phyloP scores from a whole-genome alignment of 148 eudicot genomes.

The Euryodendron excelsum region DNA sequence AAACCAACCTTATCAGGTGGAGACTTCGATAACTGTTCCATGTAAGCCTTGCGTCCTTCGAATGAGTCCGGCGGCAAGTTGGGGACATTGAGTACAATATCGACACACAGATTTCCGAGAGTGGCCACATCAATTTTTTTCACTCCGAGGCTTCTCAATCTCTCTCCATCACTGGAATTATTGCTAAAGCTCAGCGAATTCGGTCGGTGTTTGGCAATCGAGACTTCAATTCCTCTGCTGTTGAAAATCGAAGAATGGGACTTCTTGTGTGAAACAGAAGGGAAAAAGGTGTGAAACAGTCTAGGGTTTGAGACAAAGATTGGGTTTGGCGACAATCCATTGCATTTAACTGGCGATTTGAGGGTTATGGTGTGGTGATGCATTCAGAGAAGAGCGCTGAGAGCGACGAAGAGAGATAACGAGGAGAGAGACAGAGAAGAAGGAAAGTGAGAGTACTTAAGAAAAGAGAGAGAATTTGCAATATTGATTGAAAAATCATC shows the following conservation, averaged over 20 bases:
- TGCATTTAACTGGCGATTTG: conserved; percentile 40
- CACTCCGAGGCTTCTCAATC: conserved; percentile 30
- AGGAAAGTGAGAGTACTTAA: neutral
- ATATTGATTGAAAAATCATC: neutral
- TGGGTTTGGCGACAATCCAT: conserved; percentile 35
- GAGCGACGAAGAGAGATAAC: neutral
- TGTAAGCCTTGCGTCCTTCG: conserved; percentile 56
- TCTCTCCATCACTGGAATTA: conserved; percentile 21
- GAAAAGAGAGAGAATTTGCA: neutral
- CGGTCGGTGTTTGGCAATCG: conserved; percentile 30
- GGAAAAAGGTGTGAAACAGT: neutral
- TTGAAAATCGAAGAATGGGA: conserved; percentile 22
- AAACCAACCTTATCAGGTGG: conserved; percentile 75
- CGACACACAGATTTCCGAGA: conserved; percentile 88
- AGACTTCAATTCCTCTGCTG: conserved; percentile 48
- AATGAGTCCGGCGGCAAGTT: conserved; percentile 61
- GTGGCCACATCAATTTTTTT: conserved; percentile 82
- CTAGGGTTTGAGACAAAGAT: conserved; percentile 35
- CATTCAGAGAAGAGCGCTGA: conserved; percentile 32
- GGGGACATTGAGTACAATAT: conserved; percentile 83
- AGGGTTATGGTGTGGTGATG: conserved; percentile 43
- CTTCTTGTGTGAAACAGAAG: neutral
- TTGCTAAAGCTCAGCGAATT: conserved; percentile 16
- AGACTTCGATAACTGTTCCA: conserved; percentile 65
- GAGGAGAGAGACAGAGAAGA: neutral